Evolutionary conservation across 2,329 filamentous ascomycete species (phyloP), one percentile per base, ranked within the genome.

Genomic region (Alternaria solani): DNA sequence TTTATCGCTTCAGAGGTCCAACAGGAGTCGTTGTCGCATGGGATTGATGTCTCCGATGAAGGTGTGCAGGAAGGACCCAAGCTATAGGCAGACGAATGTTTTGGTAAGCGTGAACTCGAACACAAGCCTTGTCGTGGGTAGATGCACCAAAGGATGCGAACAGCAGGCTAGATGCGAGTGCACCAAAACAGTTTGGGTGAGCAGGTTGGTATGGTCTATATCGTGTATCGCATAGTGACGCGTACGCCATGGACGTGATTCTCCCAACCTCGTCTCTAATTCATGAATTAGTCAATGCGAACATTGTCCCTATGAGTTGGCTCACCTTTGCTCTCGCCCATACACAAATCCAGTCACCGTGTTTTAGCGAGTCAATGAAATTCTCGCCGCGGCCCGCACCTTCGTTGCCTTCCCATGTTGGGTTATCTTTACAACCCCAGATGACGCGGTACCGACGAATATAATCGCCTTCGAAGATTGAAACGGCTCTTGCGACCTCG

Each of bases 271-370:
- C 60, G 49, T 36, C 68, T 58, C 63, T 72, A 39, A 18, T 14
- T 1, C 18, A 8, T 34, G 16, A 1, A 41, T 57, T 34, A 52
- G 52, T 53, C 41, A 42, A 52, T 44, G 18, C n/a, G 38, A 41
- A 12, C 9, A 3, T 1, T 42, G 16, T 46, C 34, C 4, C 1
- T n/a, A 4, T 30, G 36, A 6, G 18, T 23, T 2, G 18, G 51
- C 62, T 59, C 41, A 73, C 71, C 64, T 70, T 71, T 8, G 60
- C 66, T 36, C 66, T 62, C 25, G 65, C 65, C 64, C 61, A 69
- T 3, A 69, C 51, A 34, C 55, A 63, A 9, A 73, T 68, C 36
- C 58, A 57, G 38, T 72, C 67, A 20, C 63, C 54, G 9, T 58
- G 14, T 53, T 59, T 26, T 20, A 70, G 39, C 9, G 53, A 41